Evolutionary conservation across 2,329 filamentous ascomycete genomes (phyloP).

Genomic region (Teratosphaeria nubilosa): DNA sequence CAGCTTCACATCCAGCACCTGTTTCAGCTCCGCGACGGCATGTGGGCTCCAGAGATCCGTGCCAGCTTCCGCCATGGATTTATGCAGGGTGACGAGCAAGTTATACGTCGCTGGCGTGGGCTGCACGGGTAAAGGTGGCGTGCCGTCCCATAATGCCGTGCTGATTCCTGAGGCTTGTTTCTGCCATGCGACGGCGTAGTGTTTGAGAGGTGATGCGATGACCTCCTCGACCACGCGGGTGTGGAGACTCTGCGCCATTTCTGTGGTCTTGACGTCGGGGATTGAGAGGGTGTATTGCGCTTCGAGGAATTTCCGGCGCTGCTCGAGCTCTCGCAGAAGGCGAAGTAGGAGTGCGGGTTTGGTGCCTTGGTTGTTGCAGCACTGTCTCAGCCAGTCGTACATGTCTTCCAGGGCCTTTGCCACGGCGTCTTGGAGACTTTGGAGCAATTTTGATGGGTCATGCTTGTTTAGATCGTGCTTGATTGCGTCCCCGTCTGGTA

Average conservation of each 20-base stretch:
- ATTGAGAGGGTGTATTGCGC: background rate
- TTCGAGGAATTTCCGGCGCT: constrained; percentile 45
- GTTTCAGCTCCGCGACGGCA: constrained; percentile 55
- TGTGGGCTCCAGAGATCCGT: constrained; percentile 71
- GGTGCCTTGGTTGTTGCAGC: background rate
- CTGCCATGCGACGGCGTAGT: constrained; percentile 37
- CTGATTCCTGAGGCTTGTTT: background rate
- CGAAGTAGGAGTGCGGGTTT: constrained; percentile 53
- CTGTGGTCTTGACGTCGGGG: background rate
- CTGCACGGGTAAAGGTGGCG: constrained; percentile 63
- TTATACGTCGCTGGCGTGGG: constrained; percentile 66
- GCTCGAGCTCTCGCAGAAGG: constrained; percentile 62
- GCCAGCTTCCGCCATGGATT: constrained; percentile 59
- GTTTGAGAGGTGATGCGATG: background rate
- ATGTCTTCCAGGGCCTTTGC: constrained; percentile 7
- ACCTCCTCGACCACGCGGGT: background rate
- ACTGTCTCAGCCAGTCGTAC: constrained; percentile 5
- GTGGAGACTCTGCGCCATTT: background rate
- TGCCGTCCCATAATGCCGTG: constrained; percentile 64
- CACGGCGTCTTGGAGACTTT: constrained; percentile 11
- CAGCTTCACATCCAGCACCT: constrained; percentile 43
- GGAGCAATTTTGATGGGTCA: constrained; percentile 52
- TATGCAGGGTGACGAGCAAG: constrained; percentile 56
- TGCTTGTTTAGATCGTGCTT: constrained; percentile 61
- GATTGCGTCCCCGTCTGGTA: constrained; percentile 48